These are phyloP conservation scores for Plasmodium chabaudi DNA, from an alignment of 169 alveolate genomes.

Conservation along the genomic window DNA sequence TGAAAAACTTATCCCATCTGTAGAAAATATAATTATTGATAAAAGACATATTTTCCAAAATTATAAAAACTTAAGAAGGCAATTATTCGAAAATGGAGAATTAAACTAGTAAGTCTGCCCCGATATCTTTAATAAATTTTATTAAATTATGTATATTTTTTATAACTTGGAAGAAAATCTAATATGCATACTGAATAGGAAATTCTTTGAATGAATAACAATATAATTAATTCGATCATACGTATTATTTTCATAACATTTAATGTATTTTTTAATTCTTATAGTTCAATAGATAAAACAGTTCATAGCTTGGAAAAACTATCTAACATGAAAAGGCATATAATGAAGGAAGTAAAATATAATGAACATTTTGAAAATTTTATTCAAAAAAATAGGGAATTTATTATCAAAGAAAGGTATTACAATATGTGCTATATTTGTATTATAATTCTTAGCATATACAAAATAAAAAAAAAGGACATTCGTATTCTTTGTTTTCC, in stretches of 20 bases:
- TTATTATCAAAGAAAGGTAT: conserved; percentile 46
- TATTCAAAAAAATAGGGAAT: conserved; percentile 57
- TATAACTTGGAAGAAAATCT: too few species aligned
- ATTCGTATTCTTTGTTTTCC: background rate
- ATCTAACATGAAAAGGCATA: conserved; percentile 12
- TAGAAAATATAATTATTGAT: background rate
- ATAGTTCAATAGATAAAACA: conserved; percentile 64
- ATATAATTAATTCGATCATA: too few species aligned
- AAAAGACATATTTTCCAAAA: conserved; percentile 1
- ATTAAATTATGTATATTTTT: background rate
- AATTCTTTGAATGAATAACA: too few species aligned
- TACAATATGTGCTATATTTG: background rate
- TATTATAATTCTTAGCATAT: background rate
- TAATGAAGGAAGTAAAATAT: conserved; percentile 1
- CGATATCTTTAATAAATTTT: background rate
- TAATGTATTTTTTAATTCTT: background rate
- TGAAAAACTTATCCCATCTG: conserved; percentile 13
- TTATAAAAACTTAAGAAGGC: conserved; percentile 1
- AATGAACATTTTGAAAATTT: conserved; percentile 43
- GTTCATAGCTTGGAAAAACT: conserved; percentile 36
- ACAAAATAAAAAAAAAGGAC: background rate
- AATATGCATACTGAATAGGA: too few species aligned
- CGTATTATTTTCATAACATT: too few species aligned
- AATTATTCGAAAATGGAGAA: conserved; percentile 28
- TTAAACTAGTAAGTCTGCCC: conserved; percentile 36